Percentiles rank a stretch among this genome's conserved stretches.
These are phyloP conservation scores for Grammothele lineata DNA, from an alignment of 768 basidiomycete genomes.

Conservation along the genomic window DNA sequence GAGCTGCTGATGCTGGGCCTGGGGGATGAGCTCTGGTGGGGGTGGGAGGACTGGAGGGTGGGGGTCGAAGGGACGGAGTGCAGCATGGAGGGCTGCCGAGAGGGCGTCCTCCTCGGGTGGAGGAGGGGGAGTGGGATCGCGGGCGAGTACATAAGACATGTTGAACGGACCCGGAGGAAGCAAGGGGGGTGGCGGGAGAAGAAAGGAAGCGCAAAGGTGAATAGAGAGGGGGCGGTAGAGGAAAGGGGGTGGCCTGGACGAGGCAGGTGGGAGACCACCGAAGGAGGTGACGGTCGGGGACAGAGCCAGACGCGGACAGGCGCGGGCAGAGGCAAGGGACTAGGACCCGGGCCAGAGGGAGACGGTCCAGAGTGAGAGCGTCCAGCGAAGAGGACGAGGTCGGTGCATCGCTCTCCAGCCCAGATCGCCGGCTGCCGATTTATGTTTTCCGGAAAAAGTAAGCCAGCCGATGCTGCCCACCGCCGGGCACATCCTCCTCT, in stretches of 20 bases:
- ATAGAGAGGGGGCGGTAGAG: no score
- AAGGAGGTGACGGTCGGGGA: no score
- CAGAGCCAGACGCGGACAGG: no score
- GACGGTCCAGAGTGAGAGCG: no score
- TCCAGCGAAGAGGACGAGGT: no score
- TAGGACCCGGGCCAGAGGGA: no score
- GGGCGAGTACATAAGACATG: constrained; percentile 33
- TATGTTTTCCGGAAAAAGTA: constrained; percentile 11
- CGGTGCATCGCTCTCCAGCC: no score
- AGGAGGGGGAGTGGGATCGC: constrained; percentile 30
- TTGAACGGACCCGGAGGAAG: constrained; percentile 2
- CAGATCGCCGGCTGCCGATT: not conserved
- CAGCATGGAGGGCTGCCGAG: constrained; percentile 35
- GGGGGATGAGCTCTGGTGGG: constrained; percentile 12
- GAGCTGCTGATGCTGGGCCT: constrained; percentile 3
- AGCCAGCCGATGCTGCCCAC: not conserved
- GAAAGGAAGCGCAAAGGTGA: not conserved
- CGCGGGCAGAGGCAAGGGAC: no score
- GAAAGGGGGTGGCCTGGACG: not conserved
- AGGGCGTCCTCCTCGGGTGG: constrained; percentile 32
- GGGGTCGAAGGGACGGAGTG: constrained; percentile 28
- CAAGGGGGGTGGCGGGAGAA: constrained; percentile 2
- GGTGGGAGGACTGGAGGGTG: constrained; percentile 10
- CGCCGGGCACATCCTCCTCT: not conserved
- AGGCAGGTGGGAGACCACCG: not conserved